phyloP scores from a whole-genome alignment of 768 basidiomycete genomes.

The Suillus fuscotomentosus region DNA sequence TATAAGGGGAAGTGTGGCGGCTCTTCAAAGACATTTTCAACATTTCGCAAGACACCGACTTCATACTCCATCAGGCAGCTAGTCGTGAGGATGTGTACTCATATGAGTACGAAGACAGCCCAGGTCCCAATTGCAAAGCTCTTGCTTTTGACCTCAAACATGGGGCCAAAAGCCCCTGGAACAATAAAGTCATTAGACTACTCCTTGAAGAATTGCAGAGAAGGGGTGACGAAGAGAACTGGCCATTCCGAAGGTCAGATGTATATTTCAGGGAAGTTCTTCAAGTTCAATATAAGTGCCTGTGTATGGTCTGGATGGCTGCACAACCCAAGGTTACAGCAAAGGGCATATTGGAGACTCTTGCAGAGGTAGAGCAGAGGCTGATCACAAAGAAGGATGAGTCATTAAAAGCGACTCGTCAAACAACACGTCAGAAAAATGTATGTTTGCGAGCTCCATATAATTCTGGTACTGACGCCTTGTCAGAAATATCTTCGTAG shows the following conservation, averaged over 20 bases:
- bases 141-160: slow-evolving; percentile 5
- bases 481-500: too few species aligned
- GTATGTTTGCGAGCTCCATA: neutral
- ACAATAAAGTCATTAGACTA: too few species aligned
- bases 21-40: slow-evolving; percentile 10
- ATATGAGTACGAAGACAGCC: slow-evolving; percentile 10
- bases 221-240: neutral
- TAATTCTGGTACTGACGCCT: too few species aligned
- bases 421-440: neutral
- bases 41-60: slow-evolving; percentile 7
- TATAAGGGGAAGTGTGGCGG: too few species aligned
- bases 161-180: neutral
- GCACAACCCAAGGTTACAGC: slow-evolving; percentile 4
- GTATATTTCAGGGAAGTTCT: neutral
- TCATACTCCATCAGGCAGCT: too few species aligned
- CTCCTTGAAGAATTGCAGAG: slow-evolving; percentile 4
- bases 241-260: slow-evolving; percentile 5
- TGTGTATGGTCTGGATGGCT: slow-evolving; percentile 2
- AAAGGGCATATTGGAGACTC: slow-evolving; percentile 2
- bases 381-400: neutral
- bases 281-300: slow-evolving; percentile 4
- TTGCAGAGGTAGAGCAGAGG: neutral
- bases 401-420: neutral
- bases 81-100: too few species aligned
- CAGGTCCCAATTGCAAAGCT: neutral